phyloP scores from a whole-genome alignment of 257 asterid species.

The Jacaranda mimosifolia region DNA sequence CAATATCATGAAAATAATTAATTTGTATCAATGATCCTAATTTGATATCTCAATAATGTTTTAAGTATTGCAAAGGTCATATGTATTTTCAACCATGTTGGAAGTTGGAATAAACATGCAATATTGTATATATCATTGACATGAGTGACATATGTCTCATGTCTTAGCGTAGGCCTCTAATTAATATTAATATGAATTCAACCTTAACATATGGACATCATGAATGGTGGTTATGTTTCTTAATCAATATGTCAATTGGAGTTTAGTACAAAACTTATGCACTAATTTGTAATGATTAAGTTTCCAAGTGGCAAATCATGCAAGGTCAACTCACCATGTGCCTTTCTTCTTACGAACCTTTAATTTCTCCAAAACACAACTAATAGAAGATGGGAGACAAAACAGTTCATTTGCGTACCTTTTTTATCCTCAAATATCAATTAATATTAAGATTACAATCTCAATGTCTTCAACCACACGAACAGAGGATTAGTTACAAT shows the following conservation, averaged over 20 bases:
- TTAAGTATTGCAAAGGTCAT: not conserved
- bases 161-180: slow-evolving; percentile 12
- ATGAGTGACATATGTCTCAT: not conserved
- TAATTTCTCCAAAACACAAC: slow-evolving; percentile 13
- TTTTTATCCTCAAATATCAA: slow-evolving; percentile 9
- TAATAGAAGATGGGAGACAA: slow-evolving; percentile 44
- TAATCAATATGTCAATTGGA: slow-evolving; percentile 19
- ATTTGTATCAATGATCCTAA: not conserved
- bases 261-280: slow-evolving; percentile 23
- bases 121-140: not conserved
- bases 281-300: slow-evolving; percentile 1
- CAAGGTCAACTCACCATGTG: slow-evolving; percentile 48
- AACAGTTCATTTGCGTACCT: slow-evolving; percentile 32
- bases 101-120: not conserved
- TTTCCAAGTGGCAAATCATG: not conserved
- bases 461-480: slow-evolving; percentile 37
- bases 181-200: not conserved
- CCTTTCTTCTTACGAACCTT: slow-evolving; percentile 10
- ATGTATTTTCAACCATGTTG: not conserved
- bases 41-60: not conserved
- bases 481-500: slow-evolving; percentile 6
- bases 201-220: slow-evolving; percentile 24
- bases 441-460: slow-evolving; percentile 9
- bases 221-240: slow-evolving; percentile 42
- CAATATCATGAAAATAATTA: not conserved